Base-by-base conservation (phyloP, 192 early-diverging fungal genomes). In the Lunasporangiospora selenospora region DNA sequence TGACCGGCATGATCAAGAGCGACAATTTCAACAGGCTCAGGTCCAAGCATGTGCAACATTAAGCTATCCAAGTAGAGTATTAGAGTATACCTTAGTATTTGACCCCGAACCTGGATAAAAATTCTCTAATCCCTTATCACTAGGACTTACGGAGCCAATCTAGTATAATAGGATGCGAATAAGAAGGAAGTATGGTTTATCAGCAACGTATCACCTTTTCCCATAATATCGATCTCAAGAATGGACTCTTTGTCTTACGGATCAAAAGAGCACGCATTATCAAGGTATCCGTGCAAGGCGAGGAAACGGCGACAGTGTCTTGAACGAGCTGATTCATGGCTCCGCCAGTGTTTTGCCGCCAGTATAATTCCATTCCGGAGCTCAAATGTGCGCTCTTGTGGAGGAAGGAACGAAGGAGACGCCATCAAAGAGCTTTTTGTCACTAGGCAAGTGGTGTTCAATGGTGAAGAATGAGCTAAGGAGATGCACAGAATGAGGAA, bases 251-350 rank as follows among this genome's bases (percentile, higher is more conserved):
- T 33, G 16, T n/a, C 44, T 37, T 62, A 71, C 67, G 50, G 24
- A 36, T 71, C 67, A 54, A 71, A 71, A 19, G 67, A 52, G 32
- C 53, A 21, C 1, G 67, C 67, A 44, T 71, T 71, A 39, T 71
- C 67, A 0, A 71, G 47, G 59, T 62, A 71, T 13, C 67, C 67
- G 24, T 71, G 67, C 23, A 71, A 43, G n/a, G 67, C 67, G 42
- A 71, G 40, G 61, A 73, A 73, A 10, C 69, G 69, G 32, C 69
- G 53, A 27, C 32, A 27, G 40, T 63, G 54, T 41, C 69, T 41
- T 6, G 54, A 1, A 18, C 27, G 19, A 4, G 55, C 47, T 26
- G 47, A 12, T 12, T n/a, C 21, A 11, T 10, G n/a, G 7, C 41
- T 38, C 49, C 36, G 58, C 69, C 69, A 73, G 61, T 73, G 69